Percentiles rank a stretch among this genome's conserved stretches.
Conservation (phyloP, 371 early-diverging fungal species). For the Phascolomyces articulosus region DNA sequence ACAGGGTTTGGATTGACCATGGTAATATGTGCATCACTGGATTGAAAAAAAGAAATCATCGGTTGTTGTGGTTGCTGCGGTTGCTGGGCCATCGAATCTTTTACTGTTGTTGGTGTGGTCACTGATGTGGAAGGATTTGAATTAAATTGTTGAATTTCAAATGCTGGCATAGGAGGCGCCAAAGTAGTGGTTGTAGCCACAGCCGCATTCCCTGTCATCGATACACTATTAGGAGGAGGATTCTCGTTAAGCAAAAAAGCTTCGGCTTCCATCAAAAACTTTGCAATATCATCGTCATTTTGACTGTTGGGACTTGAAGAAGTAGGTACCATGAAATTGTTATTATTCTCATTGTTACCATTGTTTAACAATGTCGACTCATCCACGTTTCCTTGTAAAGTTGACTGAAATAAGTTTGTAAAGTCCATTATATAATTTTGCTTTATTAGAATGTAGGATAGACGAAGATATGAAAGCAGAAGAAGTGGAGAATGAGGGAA, state of each 20-base stretch:
- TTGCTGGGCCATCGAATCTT: too few relatives aligned
- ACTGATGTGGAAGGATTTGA: not conserved
- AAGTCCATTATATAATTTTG: not conserved
- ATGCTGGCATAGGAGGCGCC: not conserved
- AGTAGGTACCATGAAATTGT: not conserved
- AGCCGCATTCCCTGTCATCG: too few relatives aligned
- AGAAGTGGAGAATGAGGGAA: not conserved
- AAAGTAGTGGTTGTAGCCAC: too few relatives aligned
- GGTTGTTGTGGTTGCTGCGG: not conserved
- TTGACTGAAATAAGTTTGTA: not conserved
- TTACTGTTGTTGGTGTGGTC: not conserved
- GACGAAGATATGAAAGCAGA: not conserved
- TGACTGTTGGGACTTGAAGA: not conserved
- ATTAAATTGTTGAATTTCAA: not conserved
- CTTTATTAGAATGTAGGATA: too few relatives aligned
- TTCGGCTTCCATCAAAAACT: conserved; percentile 5
- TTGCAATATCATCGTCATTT: not conserved
- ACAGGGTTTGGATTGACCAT: not conserved
- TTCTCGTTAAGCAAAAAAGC: not conserved
- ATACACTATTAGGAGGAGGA: not conserved
- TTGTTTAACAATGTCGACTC: not conserved
- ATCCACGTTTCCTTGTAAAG: not conserved
- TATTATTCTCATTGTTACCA: not conserved
- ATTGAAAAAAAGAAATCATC: not conserved
- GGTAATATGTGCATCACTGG: not conserved